phyloP scores from a whole-genome alignment of 139 green algal species.

The Picochlorum sp. region DNA sequence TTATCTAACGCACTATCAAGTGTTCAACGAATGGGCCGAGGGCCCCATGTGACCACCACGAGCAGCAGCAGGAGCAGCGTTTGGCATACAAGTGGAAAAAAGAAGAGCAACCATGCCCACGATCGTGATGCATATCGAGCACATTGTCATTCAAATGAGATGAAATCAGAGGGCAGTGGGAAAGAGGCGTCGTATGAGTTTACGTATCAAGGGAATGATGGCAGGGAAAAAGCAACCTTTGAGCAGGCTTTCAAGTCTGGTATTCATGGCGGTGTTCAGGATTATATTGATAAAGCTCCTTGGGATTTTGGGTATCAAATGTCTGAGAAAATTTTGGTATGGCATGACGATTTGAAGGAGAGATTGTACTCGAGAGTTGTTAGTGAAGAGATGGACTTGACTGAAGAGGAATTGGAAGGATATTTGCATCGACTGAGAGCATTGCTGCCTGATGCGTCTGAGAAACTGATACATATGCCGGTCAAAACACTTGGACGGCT shows the following conservation, averaged over 20 bases:
- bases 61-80: slow-evolving; percentile 13
- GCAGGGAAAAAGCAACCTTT: slow-evolving; percentile 32
- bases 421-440: slow-evolving; percentile 39
- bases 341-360: slow-evolving; percentile 57
- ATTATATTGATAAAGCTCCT: slow-evolving; percentile 7
- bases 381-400: slow-evolving; percentile 40
- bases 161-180: background rate
- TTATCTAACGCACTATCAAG: no score
- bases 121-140: no score
- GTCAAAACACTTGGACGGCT: slow-evolving; percentile 7
- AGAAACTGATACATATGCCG: slow-evolving; percentile 31
- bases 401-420: slow-evolving; percentile 47
- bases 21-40: no score
- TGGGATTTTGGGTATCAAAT: slow-evolving; percentile 51
- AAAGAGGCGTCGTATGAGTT: slow-evolving; percentile 13
- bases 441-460: slow-evolving; percentile 39
- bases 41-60: slow-evolving; percentile 7
- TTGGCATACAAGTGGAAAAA: background rate
- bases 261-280: background rate
- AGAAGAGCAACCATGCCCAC: no score
- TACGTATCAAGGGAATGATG: slow-evolving; percentile 26
- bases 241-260: slow-evolving; percentile 1
- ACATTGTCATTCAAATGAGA: background rate
- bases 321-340: slow-evolving; percentile 57
- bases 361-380: slow-evolving; percentile 55